These are phyloP conservation scores for Alternaria panax DNA, from an alignment of 2,329 filamentous ascomycete species.

Conservation along the genomic window DNA sequence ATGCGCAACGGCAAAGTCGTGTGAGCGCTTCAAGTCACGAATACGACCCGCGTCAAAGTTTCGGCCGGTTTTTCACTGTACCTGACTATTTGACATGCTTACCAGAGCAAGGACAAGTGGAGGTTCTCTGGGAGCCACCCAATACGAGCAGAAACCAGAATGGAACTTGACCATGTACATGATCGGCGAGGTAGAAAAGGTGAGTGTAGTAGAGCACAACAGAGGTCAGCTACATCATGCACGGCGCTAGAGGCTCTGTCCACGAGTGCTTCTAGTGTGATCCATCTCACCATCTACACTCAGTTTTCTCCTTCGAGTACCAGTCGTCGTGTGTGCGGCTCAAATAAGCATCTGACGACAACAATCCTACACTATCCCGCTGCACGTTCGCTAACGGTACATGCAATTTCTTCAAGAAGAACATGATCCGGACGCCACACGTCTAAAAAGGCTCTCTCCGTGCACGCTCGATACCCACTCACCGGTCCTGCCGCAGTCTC, in stretches of 20 bases:
- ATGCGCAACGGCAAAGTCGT: constrained; percentile 16
- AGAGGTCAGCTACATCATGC: neutral
- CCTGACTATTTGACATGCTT: constrained; percentile 40
- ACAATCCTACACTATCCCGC: constrained; percentile 36
- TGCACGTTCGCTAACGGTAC: constrained; percentile 25
- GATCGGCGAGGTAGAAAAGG: neutral
- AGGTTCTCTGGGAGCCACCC: constrained; percentile 6
- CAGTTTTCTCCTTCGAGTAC: constrained; percentile 15
- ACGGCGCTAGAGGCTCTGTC: neutral
- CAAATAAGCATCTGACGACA: constrained; percentile 50
- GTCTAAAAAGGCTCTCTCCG: constrained; percentile 37
- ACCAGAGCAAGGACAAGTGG: constrained; percentile 33
- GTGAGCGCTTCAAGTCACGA: constrained; percentile 18
- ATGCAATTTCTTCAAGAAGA: constrained; percentile 21
- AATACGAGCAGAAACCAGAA: constrained; percentile 23
- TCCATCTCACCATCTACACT: constrained; percentile 5
- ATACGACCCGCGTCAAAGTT: constrained; percentile 23
- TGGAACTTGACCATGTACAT: constrained; percentile 18
- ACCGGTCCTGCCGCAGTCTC: constrained; percentile 29
- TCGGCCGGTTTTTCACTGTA: constrained; percentile 18
- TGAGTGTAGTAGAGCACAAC: neutral
- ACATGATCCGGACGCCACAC: constrained; percentile 33
- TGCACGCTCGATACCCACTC: constrained; percentile 22
- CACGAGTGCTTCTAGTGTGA: neutral
- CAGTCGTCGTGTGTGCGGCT: constrained; percentile 41